These are phyloP conservation scores for Peronospora farinosa DNA, from an alignment of 352 stramenopile species.

Conservation along the genomic window DNA sequence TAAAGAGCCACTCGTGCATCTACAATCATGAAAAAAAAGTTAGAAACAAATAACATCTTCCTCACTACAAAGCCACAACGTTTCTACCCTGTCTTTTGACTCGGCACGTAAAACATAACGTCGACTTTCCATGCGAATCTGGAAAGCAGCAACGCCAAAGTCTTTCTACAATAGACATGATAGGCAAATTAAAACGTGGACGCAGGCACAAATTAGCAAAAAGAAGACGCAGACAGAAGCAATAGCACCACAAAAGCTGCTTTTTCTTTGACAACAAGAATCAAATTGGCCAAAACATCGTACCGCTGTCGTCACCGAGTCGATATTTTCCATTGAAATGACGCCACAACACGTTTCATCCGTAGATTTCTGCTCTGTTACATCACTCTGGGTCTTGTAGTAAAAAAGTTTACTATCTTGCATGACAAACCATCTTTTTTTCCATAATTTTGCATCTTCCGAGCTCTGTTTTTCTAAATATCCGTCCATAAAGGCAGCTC, in stretches of 20 bases:
- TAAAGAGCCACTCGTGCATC: conserved; percentile 88
- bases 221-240: conserved; percentile 1
- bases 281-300: conserved; percentile 7
- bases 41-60: background rate
- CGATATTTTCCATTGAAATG: conserved; percentile 77
- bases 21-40: conserved; percentile 17
- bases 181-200: conserved; percentile 8
- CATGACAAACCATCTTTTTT: conserved; percentile 84
- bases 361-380: conserved; percentile 47
- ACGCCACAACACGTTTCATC: conserved; percentile 60
- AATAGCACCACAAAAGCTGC: background rate
- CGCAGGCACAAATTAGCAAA: conserved; percentile 23
- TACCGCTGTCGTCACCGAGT: conserved; percentile 81
- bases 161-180: conserved; percentile 55
- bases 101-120: conserved; percentile 74
- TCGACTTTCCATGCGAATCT: conserved; percentile 74
- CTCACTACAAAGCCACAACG: too few relatives aligned
- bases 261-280: background rate
- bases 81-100: conserved; percentile 70
- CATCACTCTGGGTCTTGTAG: conserved; percentile 58
- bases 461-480: conserved; percentile 81
- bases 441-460: conserved; percentile 63
- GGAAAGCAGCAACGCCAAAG: conserved; percentile 71
- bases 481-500: conserved; percentile 66
- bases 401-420: conserved; percentile 80